Evolutionary conservation across 371 early-diverging fungal species (phyloP).

Genomic region (Capniomyces stellatus): DNA sequence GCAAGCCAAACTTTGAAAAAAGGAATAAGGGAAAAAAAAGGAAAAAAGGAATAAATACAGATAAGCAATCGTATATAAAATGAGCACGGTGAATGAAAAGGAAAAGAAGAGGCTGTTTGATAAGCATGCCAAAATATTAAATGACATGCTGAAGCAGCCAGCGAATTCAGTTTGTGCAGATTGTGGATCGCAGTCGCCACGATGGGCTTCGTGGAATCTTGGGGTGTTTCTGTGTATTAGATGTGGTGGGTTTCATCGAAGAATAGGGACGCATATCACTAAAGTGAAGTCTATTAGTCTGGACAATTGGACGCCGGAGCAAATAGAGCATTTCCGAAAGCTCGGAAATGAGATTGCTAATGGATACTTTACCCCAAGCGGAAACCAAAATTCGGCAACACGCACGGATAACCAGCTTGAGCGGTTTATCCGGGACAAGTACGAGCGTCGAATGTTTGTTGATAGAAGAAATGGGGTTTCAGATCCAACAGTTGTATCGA

Average conservation of each 20-base stretch:
- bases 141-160: constrained; percentile 46
- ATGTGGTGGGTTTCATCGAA: constrained; percentile 80
- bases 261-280: constrained; percentile 83
- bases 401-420: constrained; percentile 59
- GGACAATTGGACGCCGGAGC: constrained; percentile 86
- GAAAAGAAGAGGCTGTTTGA: constrained; percentile 25
- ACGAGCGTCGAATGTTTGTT: constrained; percentile 64
- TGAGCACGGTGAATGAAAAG: constrained; percentile 14
- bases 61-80: no score
- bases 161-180: constrained; percentile 68
- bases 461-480: constrained; percentile 12
- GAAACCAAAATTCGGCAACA: constrained; percentile 39
- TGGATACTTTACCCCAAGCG: constrained; percentile 42
- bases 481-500: constrained; percentile 14
- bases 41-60: neutral
- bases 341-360: constrained; percentile 80
- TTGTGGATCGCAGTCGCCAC: constrained; percentile 72
- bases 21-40: neutral
- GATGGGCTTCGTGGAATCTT: constrained; percentile 87
- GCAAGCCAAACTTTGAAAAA: no score
- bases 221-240: constrained; percentile 88
- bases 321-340: constrained; percentile 57
- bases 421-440: constrained; percentile 80
- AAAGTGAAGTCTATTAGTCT: constrained; percentile 80
- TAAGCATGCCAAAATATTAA: constrained; percentile 40